Evolutionary conservation across 2,329 filamentous ascomycete genomes (phyloP).

Genomic region (Xylariaceae sp.): DNA sequence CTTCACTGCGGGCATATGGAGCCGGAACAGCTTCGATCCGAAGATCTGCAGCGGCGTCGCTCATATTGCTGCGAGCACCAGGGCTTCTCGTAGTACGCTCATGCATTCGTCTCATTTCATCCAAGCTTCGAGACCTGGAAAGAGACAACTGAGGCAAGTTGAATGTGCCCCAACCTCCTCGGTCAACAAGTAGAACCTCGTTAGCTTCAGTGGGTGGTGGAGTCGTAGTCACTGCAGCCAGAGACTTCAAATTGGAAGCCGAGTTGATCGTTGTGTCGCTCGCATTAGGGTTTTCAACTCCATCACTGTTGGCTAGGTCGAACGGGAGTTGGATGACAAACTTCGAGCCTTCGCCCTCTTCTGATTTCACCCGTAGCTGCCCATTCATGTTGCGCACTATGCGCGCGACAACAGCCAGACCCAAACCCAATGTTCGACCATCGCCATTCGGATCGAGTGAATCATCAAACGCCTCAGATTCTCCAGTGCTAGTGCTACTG

Average conservation of each 20-base stretch:
- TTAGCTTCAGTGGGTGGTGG: slow-evolving; percentile 35
- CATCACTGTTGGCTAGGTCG: slow-evolving; percentile 49
- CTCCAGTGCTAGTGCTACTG: slow-evolving; percentile 40
- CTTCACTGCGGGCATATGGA: slow-evolving; percentile 43
- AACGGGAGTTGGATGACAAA: slow-evolving; percentile 80
- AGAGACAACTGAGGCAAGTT: slow-evolving; percentile 15
- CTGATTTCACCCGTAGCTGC: slow-evolving; percentile 77
- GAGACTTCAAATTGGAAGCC: slow-evolving; percentile 23
- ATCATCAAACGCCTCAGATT: slow-evolving; percentile 24
- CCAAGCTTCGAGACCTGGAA: slow-evolving; percentile 32
- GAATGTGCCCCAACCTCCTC: slow-evolving; percentile 29
- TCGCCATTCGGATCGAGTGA: slow-evolving; percentile 31
- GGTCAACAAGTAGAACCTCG: slow-evolving; percentile 59
- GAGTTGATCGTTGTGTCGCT: slow-evolving; percentile 17
- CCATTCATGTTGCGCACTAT: slow-evolving; percentile 88
- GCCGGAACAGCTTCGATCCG: slow-evolving; percentile 68
- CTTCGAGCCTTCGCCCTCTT: slow-evolving; percentile 73
- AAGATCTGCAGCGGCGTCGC: slow-evolving; percentile 55
- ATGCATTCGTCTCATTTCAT: slow-evolving; percentile 35
- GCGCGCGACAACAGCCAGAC: slow-evolving; percentile 80
- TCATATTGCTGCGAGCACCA: slow-evolving; percentile 46
- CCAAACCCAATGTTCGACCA: slow-evolving; percentile 62
- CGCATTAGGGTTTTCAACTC: slow-evolving; percentile 25
- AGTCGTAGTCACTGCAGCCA: slow-evolving; percentile 31
- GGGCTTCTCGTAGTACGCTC: slow-evolving; percentile 49